A percentile compares a stretch with the other conserved stretches of the same genome.
phyloP scores from a whole-genome alignment of 1,284 basidiomycete species.

The Microbotryum lychnidis-dioicae region DNA sequence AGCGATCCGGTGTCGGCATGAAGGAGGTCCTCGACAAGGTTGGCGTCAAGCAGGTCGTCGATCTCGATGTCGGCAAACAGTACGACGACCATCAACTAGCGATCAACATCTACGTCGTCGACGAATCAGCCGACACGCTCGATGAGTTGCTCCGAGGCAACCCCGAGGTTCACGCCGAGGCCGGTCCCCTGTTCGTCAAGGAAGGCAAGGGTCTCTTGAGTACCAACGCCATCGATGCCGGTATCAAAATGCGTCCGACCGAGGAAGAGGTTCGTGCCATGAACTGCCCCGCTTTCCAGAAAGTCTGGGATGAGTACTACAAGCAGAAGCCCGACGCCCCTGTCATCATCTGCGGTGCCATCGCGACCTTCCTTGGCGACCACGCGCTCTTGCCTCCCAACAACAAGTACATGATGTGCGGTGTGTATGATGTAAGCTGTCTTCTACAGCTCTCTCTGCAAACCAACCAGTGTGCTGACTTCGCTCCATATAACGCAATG shows the following conservation, averaged over 20 bases:
- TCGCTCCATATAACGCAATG: not conserved
- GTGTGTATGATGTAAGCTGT: not conserved
- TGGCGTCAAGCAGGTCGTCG: constrained; percentile 45
- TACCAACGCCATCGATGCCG: constrained; percentile 62
- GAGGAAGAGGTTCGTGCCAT: constrained; percentile 61
- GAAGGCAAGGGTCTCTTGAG: constrained; percentile 56
- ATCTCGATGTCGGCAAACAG: constrained; percentile 53
- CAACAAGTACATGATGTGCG: constrained; percentile 14
- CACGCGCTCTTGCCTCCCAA: constrained; percentile 14
- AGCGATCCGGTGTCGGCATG: constrained; percentile 50
- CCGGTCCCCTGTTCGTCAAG: not conserved
- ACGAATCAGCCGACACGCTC: constrained; percentile 40
- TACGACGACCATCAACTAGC: constrained; percentile 45
- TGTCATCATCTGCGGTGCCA: constrained; percentile 48
- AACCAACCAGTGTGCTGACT: not conserved
- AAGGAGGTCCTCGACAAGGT: constrained; percentile 43
- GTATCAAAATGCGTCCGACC: constrained; percentile 64
- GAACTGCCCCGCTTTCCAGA: constrained; percentile 56
- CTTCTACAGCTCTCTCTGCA: not conserved
- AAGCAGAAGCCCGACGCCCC: constrained; percentile 68
- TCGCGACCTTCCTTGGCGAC: constrained; percentile 16
- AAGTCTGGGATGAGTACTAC: constrained; percentile 59
- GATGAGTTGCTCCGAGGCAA: constrained; percentile 38
- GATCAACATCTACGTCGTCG: constrained; percentile 34
- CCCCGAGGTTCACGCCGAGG: constrained; percentile 7